Evolutionary conservation across 805 yeast genomes (phyloP), one percentile per base, ranked within the genome.

Genomic region (Starmerella khaoyaiensis): DNA sequence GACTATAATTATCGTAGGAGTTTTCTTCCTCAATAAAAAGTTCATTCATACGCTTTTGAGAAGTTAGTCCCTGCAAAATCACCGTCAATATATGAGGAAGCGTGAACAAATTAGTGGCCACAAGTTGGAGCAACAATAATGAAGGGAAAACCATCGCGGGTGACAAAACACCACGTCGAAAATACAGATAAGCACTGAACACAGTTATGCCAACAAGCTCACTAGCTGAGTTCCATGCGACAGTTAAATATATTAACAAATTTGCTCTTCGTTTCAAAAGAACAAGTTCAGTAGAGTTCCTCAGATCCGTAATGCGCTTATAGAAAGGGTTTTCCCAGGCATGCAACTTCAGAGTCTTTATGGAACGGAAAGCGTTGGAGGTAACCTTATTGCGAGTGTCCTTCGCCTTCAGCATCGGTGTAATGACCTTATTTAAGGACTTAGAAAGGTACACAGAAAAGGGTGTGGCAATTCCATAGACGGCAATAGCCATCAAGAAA

Each of bases 291-390:
- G 79, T 79, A 54, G 84, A 82, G 67, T 96, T 74, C 18, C 90
- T 93, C 50, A 73, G 63, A 44, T 71, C 71, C 5, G 21, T n/a
- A 42, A 93, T 65, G 49, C 79, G 79, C 23, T 69, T 70, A 53
- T 72, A 71, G 56, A 81, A 84, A 2, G 97, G 94, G 23, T 56
- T 61, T 61, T 90, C 99, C 99, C 99, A 90, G 2, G 93, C 93
- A 53, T 93, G 93, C 31, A 93, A 68, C 57, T 90, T 90, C 54
- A 90, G 66, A 5, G 95, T 82, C 59, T 84, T 86, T 56, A 86
- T 82, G 54, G 82, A 83, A 56, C 81, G 79, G 56, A 86, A 67
- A 37, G 84, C 83, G 57, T 86, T 95, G 42, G 81, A 74, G 38
- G 82, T 77, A 27, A 83, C 65, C 48, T 93, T 74, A 15, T 94